phyloP scores from a whole-genome alignment of 352 stramenopile genomes.

The Chrysophaeum taylorii region DNA sequence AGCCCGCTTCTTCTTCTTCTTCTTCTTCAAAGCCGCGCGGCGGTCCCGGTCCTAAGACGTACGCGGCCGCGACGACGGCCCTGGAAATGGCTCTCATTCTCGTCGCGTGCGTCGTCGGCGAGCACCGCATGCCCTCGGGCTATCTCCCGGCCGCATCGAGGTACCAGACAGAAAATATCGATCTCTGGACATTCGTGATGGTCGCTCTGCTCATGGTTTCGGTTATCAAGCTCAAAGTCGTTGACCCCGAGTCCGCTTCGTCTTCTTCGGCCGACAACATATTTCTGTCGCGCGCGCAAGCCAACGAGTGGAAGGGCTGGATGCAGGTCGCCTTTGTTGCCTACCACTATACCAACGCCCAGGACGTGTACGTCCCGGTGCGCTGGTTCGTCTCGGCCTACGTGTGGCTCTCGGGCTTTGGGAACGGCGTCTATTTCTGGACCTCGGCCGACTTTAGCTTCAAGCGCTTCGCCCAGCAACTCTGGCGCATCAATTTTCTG shows the following conservation, averaged over 20 bases:
- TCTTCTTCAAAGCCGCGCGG: neutral
- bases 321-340: constrained; percentile 14
- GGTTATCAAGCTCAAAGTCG: no score
- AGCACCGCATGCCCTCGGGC: constrained; percentile 9
- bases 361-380: constrained; percentile 51
- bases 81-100: constrained; percentile 5
- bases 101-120: neutral
- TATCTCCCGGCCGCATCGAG: neutral
- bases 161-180: neutral
- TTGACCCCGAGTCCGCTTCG: no score
- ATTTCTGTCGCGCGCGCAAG: constrained; percentile 4
- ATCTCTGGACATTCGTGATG: constrained; percentile 9
- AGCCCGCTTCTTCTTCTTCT: neutral
- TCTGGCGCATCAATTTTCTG: constrained; percentile 52
- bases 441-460: constrained; percentile 46
- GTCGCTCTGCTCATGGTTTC: no score
- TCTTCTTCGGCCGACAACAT: neutral
- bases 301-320: constrained; percentile 49
- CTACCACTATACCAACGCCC: constrained; percentile 50
- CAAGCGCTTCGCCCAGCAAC: constrained; percentile 43
- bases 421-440: constrained; percentile 53
- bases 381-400: constrained; percentile 46
- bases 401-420: constrained; percentile 46
- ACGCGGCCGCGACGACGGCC: neutral
- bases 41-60: neutral